Evolutionary conservation across 305 asterid genomes (phyloP), one percentile per base, ranked within the genome.

Genomic region (Fraxinus greggii): DNA sequence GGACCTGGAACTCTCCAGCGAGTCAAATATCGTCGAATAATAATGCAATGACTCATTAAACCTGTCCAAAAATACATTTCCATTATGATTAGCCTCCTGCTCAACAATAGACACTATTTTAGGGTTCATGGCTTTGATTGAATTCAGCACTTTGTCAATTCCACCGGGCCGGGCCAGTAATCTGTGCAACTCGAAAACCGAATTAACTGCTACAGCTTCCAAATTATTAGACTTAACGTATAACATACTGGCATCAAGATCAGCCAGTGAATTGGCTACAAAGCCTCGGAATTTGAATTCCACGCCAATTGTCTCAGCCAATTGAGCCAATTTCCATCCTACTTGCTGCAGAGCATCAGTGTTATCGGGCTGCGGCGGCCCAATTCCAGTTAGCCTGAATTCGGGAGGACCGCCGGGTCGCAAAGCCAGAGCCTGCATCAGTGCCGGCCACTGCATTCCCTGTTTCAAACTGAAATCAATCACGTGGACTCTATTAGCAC

Each of bases 401-500:
- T 88, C 78, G 0, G 96, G 96, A 1, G 97, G 96, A 0, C 96
- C 97, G 5, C 92, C 92, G 2, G 94, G 90, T 2, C 92, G 86
- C 28, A 89, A 23, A 19, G 97, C 97, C 21, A 93, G 82, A 0
- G 97, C 98, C 86, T 93, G 98, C 91, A 93, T 87, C 73, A 93
- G 86, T 0, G 93, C 95, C 7, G 98, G 98, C 98, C 98, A 93
- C 69, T 93, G 98, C 97, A 91, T 91, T 81, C 98, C 98, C 69
- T 93, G 94, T 26, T 93, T 89, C 83, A 93, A 82, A 40, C 97
- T 88, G 69, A 93, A 92, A 85, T 93, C 98, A 17, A 93, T 84
- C 3, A 93, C 95, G 19, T 93, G 98, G 29, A 93, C 98, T 19
- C 88, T 79, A 26, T 21, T 84, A 2, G 84, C 86, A 29, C 90